These are phyloP conservation scores for Apiospora pterosperma DNA, from an alignment of 2,329 filamentous ascomycete genomes.

Conservation along the genomic window DNA sequence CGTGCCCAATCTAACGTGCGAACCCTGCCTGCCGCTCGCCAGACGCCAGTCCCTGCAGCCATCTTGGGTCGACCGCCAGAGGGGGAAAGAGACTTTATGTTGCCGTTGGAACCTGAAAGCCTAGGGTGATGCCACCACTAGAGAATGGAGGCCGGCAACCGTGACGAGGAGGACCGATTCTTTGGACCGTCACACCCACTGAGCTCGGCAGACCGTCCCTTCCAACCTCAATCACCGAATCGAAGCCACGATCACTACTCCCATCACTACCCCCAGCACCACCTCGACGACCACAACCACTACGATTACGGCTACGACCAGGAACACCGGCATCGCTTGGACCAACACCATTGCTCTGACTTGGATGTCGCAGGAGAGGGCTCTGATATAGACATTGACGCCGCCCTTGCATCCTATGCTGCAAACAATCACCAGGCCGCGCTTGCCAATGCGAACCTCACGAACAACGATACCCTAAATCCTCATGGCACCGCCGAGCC, in stretches of 20 bases:
- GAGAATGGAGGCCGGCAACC: constrained; percentile 47
- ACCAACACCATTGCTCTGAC: not conserved
- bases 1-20: constrained; percentile 2
- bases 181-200: constrained; percentile 21
- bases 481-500: constrained; percentile 31
- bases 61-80: not conserved
- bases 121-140: constrained; percentile 30
- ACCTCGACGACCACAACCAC: constrained; percentile 16
- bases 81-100: constrained; percentile 1
- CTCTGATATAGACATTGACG: not conserved
- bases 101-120: constrained; percentile 18
- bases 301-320: constrained; percentile 15
- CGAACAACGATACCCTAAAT: not conserved
- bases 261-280: constrained; percentile 15
- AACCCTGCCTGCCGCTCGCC: not conserved
- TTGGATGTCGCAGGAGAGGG: constrained; percentile 1
- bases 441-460: constrained; percentile 32
- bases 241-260: constrained; percentile 17
- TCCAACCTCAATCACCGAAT: constrained; percentile 24
- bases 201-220: constrained; percentile 23
- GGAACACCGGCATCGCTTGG: constrained; percentile 9
- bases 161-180: constrained; percentile 38
- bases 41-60: not conserved
- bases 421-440: constrained; percentile 34
- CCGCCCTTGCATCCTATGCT: constrained; percentile 31